Evolutionary conservation across 305 asterid species (phyloP).

Genomic region (Solanum hybrid): DNA sequence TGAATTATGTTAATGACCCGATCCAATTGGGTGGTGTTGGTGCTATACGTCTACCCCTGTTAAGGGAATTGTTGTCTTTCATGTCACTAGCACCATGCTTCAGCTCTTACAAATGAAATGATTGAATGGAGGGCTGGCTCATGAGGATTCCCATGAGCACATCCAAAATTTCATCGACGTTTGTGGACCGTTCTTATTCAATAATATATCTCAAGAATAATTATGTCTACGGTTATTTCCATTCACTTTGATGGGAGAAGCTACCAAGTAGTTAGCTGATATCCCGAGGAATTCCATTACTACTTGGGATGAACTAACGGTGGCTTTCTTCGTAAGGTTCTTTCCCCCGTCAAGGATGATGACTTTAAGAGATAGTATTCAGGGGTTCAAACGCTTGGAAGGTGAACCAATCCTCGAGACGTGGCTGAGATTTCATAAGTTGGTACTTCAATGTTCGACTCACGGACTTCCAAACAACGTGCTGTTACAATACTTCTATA

Average conservation of each 20-base stretch:
- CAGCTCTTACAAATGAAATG: background rate
- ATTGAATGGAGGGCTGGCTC: background rate
- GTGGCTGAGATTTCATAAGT: background rate
- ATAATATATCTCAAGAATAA: too few species aligned
- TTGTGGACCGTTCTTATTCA: background rate
- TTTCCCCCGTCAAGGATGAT: background rate
- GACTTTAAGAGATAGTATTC: background rate
- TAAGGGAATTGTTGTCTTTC: background rate
- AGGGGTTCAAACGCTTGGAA: background rate
- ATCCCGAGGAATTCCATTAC: background rate
- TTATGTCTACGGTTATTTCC: background rate
- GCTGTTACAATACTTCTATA: background rate
- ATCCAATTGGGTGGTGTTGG: background rate
- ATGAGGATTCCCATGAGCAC: background rate
- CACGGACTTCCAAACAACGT: background rate
- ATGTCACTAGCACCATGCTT: background rate
- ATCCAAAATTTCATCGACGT: too few species aligned
- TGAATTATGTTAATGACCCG: background rate
- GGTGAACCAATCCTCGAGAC: background rate
- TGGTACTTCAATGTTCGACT: background rate
- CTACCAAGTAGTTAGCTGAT: background rate
- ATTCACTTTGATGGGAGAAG: background rate
- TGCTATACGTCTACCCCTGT: background rate
- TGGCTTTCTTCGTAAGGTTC: background rate
- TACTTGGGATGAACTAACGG: background rate